Conservation (phyloP, 352 stramenopile species). For the Phytophthora nicotianae region DNA sequence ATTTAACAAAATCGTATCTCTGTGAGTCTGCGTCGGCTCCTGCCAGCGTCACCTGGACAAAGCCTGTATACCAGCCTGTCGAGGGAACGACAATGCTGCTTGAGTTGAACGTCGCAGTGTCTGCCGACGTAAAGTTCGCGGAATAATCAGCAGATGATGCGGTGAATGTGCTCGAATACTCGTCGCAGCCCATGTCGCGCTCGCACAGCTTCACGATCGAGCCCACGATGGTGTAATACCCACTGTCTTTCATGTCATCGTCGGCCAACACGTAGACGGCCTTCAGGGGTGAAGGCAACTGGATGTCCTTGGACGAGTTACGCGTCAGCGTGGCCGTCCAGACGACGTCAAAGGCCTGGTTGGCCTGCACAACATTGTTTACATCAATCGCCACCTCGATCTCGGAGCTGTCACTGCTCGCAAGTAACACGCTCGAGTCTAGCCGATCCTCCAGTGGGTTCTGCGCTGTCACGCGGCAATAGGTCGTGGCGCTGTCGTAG, state of each 20-base stretch:
- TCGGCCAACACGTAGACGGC: conserved; percentile 26
- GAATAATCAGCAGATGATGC: conserved; percentile 30
- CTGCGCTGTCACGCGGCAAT: conserved; percentile 53
- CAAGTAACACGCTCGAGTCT: conserved; percentile 27
- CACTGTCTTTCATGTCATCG: conserved; percentile 17
- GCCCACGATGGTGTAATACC: conserved; percentile 53
- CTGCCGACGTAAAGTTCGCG: conserved; percentile 41
- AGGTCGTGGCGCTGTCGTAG: conserved; percentile 45
- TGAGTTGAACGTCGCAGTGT: conserved; percentile 38
- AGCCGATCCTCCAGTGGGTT: conserved; percentile 39
- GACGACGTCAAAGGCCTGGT: conserved; percentile 22
- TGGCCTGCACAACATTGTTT: conserved; percentile 36
- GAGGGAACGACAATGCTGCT: conserved; percentile 39
- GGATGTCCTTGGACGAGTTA: conserved; percentile 43
- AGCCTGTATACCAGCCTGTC: conserved; percentile 41
- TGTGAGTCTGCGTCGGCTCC: conserved; percentile 27
- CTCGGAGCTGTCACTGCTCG: conserved; percentile 52
- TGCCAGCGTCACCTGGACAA: conserved; percentile 53
- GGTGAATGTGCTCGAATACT: conserved; percentile 42
- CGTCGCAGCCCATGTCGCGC: conserved; percentile 39
- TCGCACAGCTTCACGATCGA: conserved; percentile 57
- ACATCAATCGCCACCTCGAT: conserved; percentile 39
- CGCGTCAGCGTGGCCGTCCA: conserved; percentile 47
- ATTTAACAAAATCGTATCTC: conserved; percentile 60
- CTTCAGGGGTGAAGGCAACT: conserved; percentile 49